Conservation (phyloP, 2,329 filamentous ascomycete genomes). For the Dothideomycetes sp. region DNA sequence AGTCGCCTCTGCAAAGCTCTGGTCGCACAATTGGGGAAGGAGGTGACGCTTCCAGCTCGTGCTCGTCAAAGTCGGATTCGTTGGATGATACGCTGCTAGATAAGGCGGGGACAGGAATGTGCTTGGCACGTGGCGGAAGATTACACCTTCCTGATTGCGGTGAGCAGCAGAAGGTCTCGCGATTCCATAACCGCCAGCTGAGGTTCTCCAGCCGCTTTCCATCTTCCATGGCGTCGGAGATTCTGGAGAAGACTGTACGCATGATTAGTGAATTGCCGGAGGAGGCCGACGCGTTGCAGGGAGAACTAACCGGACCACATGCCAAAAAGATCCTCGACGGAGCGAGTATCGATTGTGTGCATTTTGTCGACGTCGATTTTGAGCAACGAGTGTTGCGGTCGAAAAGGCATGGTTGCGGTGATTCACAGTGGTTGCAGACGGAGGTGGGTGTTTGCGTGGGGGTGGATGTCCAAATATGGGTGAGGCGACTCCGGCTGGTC, state of each 20-base stretch:
- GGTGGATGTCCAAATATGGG: neutral
- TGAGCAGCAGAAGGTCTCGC: slow-evolving; percentile 46
- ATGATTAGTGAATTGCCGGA: slow-evolving; percentile 6
- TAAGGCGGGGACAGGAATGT: slow-evolving; percentile 29
- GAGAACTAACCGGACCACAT: slow-evolving; percentile 80
- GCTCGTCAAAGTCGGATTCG: slow-evolving; percentile 29
- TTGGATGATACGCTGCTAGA: slow-evolving; percentile 35
- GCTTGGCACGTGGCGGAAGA: slow-evolving; percentile 12
- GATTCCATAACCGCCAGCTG: slow-evolving; percentile 90
- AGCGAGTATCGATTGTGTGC: slow-evolving; percentile 87
- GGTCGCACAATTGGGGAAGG: slow-evolving; percentile 44
- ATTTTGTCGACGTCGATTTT: slow-evolving; percentile 87
- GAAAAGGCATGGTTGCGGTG: slow-evolving; percentile 59
- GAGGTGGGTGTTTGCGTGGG: neutral
- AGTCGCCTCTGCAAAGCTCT: slow-evolving; percentile 60
- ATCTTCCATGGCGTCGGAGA: slow-evolving; percentile 86
- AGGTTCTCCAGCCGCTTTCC: slow-evolving; percentile 88
- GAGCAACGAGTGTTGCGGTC: slow-evolving; percentile 74
- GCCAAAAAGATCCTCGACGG: slow-evolving; percentile 85
- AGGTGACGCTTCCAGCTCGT: slow-evolving; percentile 23
- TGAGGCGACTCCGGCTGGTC: too few relatives aligned
- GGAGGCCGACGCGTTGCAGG: neutral
- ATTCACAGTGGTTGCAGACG: neutral
- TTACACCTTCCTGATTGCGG: neutral
- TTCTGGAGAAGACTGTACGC: slow-evolving; percentile 65